Evolutionary conservation across 75 land plant species (phyloP), one percentile per base, ranked within the genome.

Genomic region (Picea sitchensis): DNA sequence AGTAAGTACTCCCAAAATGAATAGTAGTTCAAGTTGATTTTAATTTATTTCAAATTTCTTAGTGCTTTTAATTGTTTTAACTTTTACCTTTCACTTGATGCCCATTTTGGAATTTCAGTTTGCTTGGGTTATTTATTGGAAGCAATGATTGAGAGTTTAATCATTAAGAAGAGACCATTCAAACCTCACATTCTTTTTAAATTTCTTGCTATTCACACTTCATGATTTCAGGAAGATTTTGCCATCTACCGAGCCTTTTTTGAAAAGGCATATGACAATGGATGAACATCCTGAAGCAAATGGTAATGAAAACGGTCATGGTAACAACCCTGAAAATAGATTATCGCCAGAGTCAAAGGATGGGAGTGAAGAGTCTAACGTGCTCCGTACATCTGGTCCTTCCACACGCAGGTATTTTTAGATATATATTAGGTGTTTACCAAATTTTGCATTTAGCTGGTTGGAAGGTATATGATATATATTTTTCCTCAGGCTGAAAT

Each of bases 1-100:
- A 85, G 98, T 93, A 86, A 84, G 92, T 71, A 41, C 21, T 71
- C 56, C 5, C 3, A 8, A 71, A 21, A 71, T 20, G 44, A 71
- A 20, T 7, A 71, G 51, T 44, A 44, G 23, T 71, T 41, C 17
- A 71, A 44, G n/a, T 41, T 44, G 12, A 44, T 71, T 71, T 44
- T 2, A 18, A 44, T 71, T 44, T 47, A 44, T 44, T 71, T 71
- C 13, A 9, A 23, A 44, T 11, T 71, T 71, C 12, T 38, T 41
- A 41, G 21, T 6, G 3, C 47, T 67, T 34, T 51, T 36, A 41
- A 14, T 2, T 44, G 74, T 41, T 44, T 17, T 18, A 71, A 3
- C 41, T 18, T 65, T 69, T 38, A 56, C 3, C 18, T 34, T 8
- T 5, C 9, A 13, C n/a, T 47, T 41, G 21, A n/a, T 41, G 18